These are phyloP conservation scores for Avena eriantha DNA, from an alignment of 176 grass and related monocot species.

Conservation along the genomic window DNA sequence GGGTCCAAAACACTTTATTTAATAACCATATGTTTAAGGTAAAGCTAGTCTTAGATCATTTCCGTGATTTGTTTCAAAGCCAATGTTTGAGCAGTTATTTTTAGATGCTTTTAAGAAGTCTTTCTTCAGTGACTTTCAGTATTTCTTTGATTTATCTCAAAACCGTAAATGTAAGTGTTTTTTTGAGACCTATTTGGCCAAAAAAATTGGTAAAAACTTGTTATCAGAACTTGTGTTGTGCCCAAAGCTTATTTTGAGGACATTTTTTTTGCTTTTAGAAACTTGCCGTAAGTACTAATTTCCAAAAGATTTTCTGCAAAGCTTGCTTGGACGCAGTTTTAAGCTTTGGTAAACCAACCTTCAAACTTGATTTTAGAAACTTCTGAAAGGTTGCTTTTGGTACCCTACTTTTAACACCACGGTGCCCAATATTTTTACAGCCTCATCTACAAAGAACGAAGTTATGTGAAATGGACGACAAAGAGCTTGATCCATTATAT, in stretches of 20 bases:
- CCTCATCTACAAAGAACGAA: constrained; percentile 99
- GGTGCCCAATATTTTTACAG: constrained; percentile 47
- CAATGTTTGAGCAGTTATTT: neutral
- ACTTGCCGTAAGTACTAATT: neutral
- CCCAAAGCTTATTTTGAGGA: neutral
- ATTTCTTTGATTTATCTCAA: neutral
- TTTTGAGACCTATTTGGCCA: neutral
- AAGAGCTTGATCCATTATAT: constrained; percentile 77
- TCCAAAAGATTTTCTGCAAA: neutral
- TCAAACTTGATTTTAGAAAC: neutral
- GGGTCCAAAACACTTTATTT: neutral
- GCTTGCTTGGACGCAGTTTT: neutral
- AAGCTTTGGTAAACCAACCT: neutral
- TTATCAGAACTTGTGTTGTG: neutral
- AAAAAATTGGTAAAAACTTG: neutral
- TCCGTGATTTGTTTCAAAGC: neutral
- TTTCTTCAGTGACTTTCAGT: too few relatives aligned
- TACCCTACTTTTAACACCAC: neutral
- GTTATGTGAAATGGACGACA: constrained; percentile 91
- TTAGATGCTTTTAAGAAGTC: too few relatives aligned
- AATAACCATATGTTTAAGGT: neutral
- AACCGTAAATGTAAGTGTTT: neutral
- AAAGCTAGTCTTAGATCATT: neutral
- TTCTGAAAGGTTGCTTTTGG: neutral
- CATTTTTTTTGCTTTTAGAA: neutral